Base-by-base conservation (phyloP, 495 filamentous ascomycete genomes). In the Oleoguttula mirabilis region DNA sequence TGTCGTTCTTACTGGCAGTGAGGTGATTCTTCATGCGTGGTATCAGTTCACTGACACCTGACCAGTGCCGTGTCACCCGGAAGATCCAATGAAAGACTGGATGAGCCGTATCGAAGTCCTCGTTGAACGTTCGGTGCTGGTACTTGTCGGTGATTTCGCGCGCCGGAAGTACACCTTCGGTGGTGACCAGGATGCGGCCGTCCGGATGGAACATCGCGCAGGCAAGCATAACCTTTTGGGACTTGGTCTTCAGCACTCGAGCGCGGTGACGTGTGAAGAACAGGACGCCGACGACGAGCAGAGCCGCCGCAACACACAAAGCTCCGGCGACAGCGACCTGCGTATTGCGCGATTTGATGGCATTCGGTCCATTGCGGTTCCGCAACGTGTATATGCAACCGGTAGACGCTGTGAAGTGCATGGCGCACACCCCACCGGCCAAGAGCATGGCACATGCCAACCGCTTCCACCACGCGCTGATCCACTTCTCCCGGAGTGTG, bases 51-150 rank as follows among this genome's bases (percentile, higher is more conserved):
- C 66, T 68, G 15, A 94, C 66, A 17, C 71, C 67, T 5, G 59
- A 55, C 87, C 87, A 94, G 56, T 84, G 75, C 17, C 77, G 71
- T 25, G 79, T 80, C 10, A 82, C 82, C 41, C 82, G 73, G 56
- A 82, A 92, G 34, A 86, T 73, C 87, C 87, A 94, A 21, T 86
- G 75, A 58, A 90, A 94, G 10, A 84, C 75, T 2, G 81, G 76
- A 55, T 94, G 85, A 11, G 72, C 71, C 30, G 78, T 76, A 24
- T 75, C 76, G 51, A 94, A 85, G 21, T 75, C 70, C 37, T 93
- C 84, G 39, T 83, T 72, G 46, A 82, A 79, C 2, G 75, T 77
- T 71, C 78, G 52, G 59, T 84, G 82, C 31, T 84, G 59, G 51
- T 83, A 92, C 19, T 79, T 71, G 46, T 79, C 78, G 0, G 84